These are phyloP conservation scores for Myriangium duriaei DNA, from an alignment of 2,329 filamentous ascomycete genomes.

Conservation along the genomic window DNA sequence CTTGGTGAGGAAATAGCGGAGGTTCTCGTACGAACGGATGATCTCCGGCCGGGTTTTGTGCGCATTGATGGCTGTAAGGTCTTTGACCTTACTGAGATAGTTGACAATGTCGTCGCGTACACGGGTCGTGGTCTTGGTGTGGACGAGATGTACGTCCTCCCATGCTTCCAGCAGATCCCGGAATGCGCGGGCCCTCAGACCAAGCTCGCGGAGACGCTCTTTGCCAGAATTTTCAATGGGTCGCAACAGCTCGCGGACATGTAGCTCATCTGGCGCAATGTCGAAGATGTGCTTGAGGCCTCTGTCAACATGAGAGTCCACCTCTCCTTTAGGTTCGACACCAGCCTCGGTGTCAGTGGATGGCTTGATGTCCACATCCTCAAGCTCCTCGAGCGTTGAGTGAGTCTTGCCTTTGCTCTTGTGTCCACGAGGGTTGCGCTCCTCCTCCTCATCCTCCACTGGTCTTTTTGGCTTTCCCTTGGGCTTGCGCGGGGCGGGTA, in stretches of 20 bases:
- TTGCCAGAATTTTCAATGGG: constrained; percentile 29
- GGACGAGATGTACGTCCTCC: constrained; percentile 26
- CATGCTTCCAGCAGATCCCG: constrained; percentile 29
- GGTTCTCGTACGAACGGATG: constrained; percentile 31
- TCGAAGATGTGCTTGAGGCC: constrained; percentile 16
- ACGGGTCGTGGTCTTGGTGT: constrained; percentile 23
- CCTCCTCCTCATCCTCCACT: not conserved
- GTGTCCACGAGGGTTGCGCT: too few species aligned
- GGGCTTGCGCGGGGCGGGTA: too few species aligned
- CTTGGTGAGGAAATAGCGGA: constrained; percentile 28
- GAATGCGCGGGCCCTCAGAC: constrained; percentile 28
- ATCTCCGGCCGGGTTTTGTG: constrained; percentile 20
- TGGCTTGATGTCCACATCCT: not conserved
- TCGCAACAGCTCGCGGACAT: constrained; percentile 25
- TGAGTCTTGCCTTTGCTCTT: constrained; percentile 1
- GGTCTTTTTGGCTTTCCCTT: not conserved
- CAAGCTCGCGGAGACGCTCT: constrained; percentile 28
- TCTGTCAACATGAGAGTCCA: constrained; percentile 1
- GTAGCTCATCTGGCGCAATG: constrained; percentile 23
- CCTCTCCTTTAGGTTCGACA: constrained; percentile 6
- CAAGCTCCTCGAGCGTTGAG: too few species aligned
- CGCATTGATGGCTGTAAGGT: constrained; percentile 15
- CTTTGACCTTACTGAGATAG: constrained; percentile 20
- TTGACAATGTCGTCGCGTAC: constrained; percentile 32
- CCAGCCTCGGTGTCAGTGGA: constrained; percentile 3